These are phyloP conservation scores for Phaseolus coccineus DNA, from an alignment of 331 rosid genomes.

Conservation along the genomic window DNA sequence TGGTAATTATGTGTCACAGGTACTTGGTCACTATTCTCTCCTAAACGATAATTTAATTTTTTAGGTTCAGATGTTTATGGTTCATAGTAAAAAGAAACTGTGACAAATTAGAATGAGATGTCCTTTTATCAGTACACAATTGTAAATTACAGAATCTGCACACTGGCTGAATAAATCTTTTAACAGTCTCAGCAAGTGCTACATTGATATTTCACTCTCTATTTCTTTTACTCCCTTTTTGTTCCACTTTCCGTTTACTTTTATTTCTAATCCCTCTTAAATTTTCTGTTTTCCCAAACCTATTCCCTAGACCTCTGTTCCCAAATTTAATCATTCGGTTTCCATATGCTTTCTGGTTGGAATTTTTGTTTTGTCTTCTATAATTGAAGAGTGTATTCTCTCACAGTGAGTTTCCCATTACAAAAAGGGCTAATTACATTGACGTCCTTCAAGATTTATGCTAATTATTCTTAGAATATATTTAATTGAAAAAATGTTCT, in stretches of 20 bases:
- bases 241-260: background rate
- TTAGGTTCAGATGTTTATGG: slow-evolving; percentile 14
- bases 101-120: slow-evolving; percentile 10
- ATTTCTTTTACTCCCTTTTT: background rate
- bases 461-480: background rate
- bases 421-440: background rate
- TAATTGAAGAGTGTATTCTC: background rate
- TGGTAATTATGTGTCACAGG: slow-evolving; percentile 61
- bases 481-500: background rate
- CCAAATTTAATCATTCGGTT: background rate
- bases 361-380: background rate
- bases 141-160: slow-evolving; percentile 3
- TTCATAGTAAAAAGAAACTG: background rate
- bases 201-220: background rate
- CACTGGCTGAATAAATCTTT: background rate
- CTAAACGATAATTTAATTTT: background rate
- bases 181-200: background rate
- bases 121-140: background rate
- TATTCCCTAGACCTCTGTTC: background rate
- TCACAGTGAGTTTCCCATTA: background rate
- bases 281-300: background rate
- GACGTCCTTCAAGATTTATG: background rate
- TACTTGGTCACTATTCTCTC: slow-evolving; percentile 26
- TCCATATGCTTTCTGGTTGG: background rate
- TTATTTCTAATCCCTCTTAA: background rate